These are phyloP conservation scores for Trichoderma gracile DNA, from an alignment of 2,329 filamentous ascomycete species.

Conservation along the genomic window DNA sequence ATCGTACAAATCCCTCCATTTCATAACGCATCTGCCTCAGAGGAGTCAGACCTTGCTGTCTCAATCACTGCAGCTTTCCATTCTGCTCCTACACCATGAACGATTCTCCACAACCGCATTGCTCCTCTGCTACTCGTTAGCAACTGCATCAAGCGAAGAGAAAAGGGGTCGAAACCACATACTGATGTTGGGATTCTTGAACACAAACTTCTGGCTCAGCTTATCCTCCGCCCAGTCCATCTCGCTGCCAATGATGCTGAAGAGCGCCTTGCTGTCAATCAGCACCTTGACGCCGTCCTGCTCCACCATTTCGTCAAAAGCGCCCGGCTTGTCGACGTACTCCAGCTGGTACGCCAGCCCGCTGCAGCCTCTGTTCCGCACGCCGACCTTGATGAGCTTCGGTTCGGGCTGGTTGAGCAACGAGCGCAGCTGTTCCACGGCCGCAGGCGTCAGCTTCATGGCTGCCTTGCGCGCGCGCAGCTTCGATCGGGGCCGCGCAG, in stretches of 20 bases:
- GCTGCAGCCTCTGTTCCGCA: constrained; percentile 91
- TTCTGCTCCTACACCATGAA: constrained; percentile 69
- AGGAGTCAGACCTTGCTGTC: background rate
- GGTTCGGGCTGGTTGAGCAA: constrained; percentile 83
- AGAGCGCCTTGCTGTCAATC: constrained; percentile 94
- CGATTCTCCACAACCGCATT: constrained; percentile 94
- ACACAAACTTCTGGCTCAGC: constrained; percentile 87
- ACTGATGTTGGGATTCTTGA: constrained; percentile 98
- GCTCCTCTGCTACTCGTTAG: constrained; percentile 67
- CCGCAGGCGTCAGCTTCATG: constrained; percentile 79
- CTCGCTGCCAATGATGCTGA: constrained; percentile 97
- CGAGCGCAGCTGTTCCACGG: constrained; percentile 74
- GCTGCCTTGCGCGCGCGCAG: constrained; percentile 78
- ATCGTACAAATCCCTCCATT: constrained; percentile 15
- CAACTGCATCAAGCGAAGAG: constrained; percentile 36
- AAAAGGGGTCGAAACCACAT: constrained; percentile 47
- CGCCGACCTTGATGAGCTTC: constrained; percentile 91
- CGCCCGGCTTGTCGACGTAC: constrained; percentile 86
- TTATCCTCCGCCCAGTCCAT: constrained; percentile 99
- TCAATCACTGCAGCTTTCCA: background rate
- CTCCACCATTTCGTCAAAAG: constrained; percentile 89
- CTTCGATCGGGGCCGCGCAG: constrained; percentile 42
- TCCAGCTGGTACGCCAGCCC: constrained; percentile 91
- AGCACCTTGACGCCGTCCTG: constrained; percentile 95
- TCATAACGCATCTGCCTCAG: background rate